Evolutionary conservation across 1,139 yeast species (phyloP).

Genomic region (Pneumocystis wakefieldiae): DNA sequence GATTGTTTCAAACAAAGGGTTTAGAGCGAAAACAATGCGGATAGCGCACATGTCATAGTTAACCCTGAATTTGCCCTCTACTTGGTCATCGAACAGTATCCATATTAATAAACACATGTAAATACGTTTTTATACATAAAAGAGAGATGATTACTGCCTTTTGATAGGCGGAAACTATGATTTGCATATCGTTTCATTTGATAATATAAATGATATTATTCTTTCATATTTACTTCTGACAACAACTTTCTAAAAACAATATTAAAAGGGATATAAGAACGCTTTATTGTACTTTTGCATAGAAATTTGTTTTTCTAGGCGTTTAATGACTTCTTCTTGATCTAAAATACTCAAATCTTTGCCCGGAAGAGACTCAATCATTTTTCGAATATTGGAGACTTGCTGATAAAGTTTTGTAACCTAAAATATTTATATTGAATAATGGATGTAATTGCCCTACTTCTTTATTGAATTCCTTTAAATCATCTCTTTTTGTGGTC

Average conservation of each 20-base stretch:
- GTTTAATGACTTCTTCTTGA: background rate
- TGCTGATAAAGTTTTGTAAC: background rate
- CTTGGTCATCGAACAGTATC: too few relatives aligned
- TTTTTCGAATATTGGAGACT: background rate
- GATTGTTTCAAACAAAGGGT: too few relatives aligned
- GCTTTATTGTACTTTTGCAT: background rate
- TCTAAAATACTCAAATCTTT: background rate
- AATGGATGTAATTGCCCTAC: background rate
- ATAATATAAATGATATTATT: background rate
- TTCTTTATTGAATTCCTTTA: background rate
- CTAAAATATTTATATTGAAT: background rate
- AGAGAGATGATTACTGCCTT: too few relatives aligned
- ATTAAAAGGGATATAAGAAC: background rate
- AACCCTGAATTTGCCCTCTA: too few relatives aligned
- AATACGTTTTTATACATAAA: too few relatives aligned
- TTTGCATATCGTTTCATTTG: background rate
- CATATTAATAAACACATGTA: too few relatives aligned
- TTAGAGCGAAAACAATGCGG: too few relatives aligned
- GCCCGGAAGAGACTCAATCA: background rate
- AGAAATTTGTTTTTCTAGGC: background rate
- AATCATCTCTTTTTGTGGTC: background rate
- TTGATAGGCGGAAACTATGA: background rate
- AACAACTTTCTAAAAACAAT: background rate
- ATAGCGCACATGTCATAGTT: too few relatives aligned
- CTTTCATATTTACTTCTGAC: background rate